Evolutionary conservation across 164 flowering plant species (phyloP).

Genomic region (Stephania cephalantha): DNA sequence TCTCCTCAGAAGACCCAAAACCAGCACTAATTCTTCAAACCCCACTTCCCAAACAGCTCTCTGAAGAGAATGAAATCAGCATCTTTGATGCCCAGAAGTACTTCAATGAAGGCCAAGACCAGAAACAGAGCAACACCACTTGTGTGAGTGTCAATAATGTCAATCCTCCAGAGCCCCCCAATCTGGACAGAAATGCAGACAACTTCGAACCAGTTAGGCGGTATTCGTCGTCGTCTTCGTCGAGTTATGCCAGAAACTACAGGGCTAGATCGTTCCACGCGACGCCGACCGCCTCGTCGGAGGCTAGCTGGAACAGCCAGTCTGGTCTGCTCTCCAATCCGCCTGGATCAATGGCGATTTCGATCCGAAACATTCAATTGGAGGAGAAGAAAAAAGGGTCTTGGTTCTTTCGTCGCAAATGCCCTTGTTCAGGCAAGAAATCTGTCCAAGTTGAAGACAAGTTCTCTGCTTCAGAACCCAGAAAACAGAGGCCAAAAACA

Average conservation of each 20-base stretch:
- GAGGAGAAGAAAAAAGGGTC: conserved; percentile 20
- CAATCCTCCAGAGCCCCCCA: neutral
- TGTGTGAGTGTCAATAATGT: too few relatives aligned
- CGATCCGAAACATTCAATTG: conserved; percentile 21
- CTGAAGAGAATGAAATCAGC: conserved; percentile 7
- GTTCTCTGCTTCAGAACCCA: conserved; percentile 11
- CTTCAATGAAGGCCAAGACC: conserved; percentile 4
- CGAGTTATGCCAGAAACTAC: conserved; percentile 38
- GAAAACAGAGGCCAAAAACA: conserved; percentile 6
- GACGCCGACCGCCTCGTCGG: conserved; percentile 86
- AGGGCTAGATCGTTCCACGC: conserved; percentile 55
- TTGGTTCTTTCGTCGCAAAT: conserved; percentile 50
- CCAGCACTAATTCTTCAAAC: neutral
- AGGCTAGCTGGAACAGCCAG: conserved; percentile 95
- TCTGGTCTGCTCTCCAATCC: conserved; percentile 64
- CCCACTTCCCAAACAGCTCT: neutral
- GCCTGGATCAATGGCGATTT: conserved; percentile 45
- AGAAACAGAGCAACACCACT: neutral
- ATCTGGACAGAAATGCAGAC: neutral
- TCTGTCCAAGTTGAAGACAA: conserved; percentile 54
- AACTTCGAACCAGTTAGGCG: conserved; percentile 11
- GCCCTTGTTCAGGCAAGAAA: conserved; percentile 70
- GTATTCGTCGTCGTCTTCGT: conserved; percentile 36
- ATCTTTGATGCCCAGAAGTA: conserved; percentile 9
- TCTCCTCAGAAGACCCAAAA: neutral